Evolutionary conservation across 1,284 basidiomycete genomes (phyloP).

Genomic region (Kalmanozyma brasiliensis): DNA sequence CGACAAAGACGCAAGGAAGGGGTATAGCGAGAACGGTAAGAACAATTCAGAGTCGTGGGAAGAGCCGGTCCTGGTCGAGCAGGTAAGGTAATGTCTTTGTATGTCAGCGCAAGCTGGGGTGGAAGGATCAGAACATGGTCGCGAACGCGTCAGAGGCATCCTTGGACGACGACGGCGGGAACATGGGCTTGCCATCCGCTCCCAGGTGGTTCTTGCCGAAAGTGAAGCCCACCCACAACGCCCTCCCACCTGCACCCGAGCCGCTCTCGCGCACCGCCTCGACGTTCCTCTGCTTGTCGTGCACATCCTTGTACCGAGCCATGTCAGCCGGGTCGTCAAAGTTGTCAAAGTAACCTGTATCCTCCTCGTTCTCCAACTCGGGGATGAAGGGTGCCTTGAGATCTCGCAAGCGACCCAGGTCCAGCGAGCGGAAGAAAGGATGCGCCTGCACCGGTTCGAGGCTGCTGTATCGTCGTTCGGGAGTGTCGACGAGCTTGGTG

Average conservation of each 20-base stretch:
- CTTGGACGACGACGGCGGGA: slow-evolving; percentile 25
- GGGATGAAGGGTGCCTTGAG: slow-evolving; percentile 93
- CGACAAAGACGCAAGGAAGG: slow-evolving; percentile 13
- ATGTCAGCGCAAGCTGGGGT: background rate
- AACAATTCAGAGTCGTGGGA: slow-evolving; percentile 3
- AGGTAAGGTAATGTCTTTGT: background rate
- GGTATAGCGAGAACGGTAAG: slow-evolving; percentile 26
- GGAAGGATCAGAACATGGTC: slow-evolving; percentile 53
- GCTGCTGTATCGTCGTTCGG: slow-evolving; percentile 81
- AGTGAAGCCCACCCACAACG: slow-evolving; percentile 97
- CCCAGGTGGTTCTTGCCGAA: slow-evolving; percentile 72
- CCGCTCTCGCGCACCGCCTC: slow-evolving; percentile 80
- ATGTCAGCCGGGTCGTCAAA: slow-evolving; percentile 91
- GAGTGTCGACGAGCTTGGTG: slow-evolving; percentile 80
- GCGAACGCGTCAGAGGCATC: slow-evolving; percentile 54
- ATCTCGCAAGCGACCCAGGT: slow-evolving; percentile 82
- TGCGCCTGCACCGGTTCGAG: slow-evolving; percentile 80
- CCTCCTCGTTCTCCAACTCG: slow-evolving; percentile 90
- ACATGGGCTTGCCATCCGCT: slow-evolving; percentile 38
- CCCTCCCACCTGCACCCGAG: slow-evolving; percentile 73
- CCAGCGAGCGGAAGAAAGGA: slow-evolving; percentile 82
- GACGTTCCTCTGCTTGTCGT: slow-evolving; percentile 95
- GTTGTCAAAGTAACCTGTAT: slow-evolving; percentile 97
- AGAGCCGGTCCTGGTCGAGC: background rate
- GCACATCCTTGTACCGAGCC: slow-evolving; percentile 90